Evolutionary conservation across 495 filamentous ascomycete species (phyloP).

Genomic region (Talaromyces stipitatus): DNA sequence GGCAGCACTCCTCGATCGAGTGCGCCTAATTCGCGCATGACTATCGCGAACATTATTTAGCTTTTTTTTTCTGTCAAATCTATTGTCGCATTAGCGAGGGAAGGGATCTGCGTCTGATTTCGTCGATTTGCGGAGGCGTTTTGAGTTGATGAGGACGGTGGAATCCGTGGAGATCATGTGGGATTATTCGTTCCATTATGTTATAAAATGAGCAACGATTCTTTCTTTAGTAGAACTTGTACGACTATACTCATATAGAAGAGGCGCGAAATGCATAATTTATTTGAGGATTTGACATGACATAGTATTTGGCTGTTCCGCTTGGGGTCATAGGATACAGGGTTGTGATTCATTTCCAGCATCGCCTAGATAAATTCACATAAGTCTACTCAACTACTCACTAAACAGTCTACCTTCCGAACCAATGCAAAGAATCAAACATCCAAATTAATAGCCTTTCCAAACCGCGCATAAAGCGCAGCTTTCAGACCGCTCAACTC

Average conservation of each 20-base stretch:
- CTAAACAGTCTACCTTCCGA: too few relatives aligned
- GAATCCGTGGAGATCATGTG: neutral
- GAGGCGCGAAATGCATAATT: neutral
- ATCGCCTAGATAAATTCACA: too few relatives aligned
- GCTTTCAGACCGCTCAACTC: slow-evolving; percentile 86
- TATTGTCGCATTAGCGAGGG: neutral
- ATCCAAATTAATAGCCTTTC: slow-evolving; percentile 91
- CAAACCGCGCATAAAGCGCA: slow-evolving; percentile 87
- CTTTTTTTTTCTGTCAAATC: neutral
- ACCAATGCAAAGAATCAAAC: slow-evolving; percentile 31
- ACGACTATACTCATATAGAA: neutral
- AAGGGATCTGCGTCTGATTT: neutral
- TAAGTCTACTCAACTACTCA: too few relatives aligned
- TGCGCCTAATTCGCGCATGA: slow-evolving; percentile 53
- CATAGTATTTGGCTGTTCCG: neutral
- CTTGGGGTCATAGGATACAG: neutral
- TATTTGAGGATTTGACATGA: neutral
- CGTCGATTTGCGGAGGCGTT: neutral
- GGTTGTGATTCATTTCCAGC: neutral
- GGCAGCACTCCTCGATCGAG: slow-evolving; percentile 28
- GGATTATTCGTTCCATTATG: neutral
- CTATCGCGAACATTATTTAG: slow-evolving; percentile 71
- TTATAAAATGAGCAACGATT: neutral
- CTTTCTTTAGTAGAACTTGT: neutral
- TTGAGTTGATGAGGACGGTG: neutral